phyloP scores from a whole-genome alignment of 805 yeast species.

The Saccharomycopsis microspora region DNA sequence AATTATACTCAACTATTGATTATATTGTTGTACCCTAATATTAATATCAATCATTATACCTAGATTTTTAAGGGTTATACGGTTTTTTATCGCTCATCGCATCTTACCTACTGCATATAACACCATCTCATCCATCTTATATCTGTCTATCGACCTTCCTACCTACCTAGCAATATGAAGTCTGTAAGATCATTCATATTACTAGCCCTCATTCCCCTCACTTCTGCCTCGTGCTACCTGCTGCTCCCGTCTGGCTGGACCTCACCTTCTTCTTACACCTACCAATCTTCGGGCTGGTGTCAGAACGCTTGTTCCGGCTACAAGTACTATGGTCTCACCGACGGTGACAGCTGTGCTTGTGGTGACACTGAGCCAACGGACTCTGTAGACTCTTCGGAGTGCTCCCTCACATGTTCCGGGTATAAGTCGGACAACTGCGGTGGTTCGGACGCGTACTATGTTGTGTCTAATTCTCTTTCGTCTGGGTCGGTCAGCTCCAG shows the following conservation, averaged over 20 bases:
- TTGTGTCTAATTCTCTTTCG: background rate
- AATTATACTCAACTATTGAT: too few relatives aligned
- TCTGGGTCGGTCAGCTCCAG: background rate
- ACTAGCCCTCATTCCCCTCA: background rate
- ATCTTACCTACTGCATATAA: too few relatives aligned
- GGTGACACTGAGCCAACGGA: slow-evolving; percentile 9
- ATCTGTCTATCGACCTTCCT: too few relatives aligned
- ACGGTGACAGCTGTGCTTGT: slow-evolving; percentile 30
- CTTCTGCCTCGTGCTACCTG: slow-evolving; percentile 22
- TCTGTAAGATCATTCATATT: too few relatives aligned
- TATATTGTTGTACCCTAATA: too few relatives aligned
- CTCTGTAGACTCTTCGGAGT: slow-evolving; percentile 16
- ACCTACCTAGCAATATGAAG: too few relatives aligned
- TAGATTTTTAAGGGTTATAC: too few relatives aligned
- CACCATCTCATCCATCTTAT: too few relatives aligned
- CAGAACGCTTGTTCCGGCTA: slow-evolving; percentile 23
- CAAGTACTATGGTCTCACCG: slow-evolving; percentile 27
- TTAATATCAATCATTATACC: too few relatives aligned
- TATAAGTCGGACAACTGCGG: slow-evolving; percentile 28
- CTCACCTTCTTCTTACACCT: slow-evolving; percentile 20
- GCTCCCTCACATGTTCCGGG: slow-evolving; percentile 27
- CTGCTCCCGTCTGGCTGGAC: slow-evolving; percentile 22
- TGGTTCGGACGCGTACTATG: slow-evolving; percentile 23
- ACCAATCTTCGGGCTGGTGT: slow-evolving; percentile 25
- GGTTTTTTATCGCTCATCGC: too few relatives aligned